phyloP scores from a whole-genome alignment of 208 protist genomes.

The Novymonas esmeraldas region DNA sequence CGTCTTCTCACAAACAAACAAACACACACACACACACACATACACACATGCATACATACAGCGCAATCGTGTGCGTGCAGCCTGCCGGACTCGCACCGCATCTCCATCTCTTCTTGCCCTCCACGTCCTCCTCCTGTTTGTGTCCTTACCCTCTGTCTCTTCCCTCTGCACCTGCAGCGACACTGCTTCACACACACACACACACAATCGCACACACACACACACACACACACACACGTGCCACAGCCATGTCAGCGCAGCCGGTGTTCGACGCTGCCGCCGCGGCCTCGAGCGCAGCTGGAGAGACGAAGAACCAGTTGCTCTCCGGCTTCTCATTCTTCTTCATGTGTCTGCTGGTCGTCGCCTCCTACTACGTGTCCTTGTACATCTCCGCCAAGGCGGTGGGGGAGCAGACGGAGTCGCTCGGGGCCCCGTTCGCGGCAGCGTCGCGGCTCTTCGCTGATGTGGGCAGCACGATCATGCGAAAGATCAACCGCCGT shows the following conservation, averaged over 20 bases:
- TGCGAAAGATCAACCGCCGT: conserved; percentile 29
- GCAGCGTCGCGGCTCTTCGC: conserved; percentile 12
- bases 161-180: background rate
- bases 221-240: background rate
- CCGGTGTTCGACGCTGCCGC: background rate
- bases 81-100: too few species aligned
- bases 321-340: conserved; percentile 55
- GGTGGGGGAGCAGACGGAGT: conserved; percentile 56
- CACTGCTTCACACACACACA: background rate
- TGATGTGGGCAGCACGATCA: conserved; percentile 27
- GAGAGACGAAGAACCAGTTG: conserved; percentile 29
- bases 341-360: conserved; percentile 45
- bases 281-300: background rate
- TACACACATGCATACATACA: too few species aligned
- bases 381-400: conserved; percentile 51
- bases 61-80: too few species aligned
- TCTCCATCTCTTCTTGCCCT: too few species aligned
- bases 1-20: too few species aligned
- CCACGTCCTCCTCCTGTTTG: background rate
- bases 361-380: conserved; percentile 55
- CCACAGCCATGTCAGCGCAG: background rate
- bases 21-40: too few species aligned
- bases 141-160: background rate
- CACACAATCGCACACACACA: background rate
- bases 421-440: conserved; percentile 46